Evolutionary conservation across 805 yeast species (phyloP), one percentile per base, ranked within the genome.

Genomic region (Wickerhamomyces sydowiorum): DNA sequence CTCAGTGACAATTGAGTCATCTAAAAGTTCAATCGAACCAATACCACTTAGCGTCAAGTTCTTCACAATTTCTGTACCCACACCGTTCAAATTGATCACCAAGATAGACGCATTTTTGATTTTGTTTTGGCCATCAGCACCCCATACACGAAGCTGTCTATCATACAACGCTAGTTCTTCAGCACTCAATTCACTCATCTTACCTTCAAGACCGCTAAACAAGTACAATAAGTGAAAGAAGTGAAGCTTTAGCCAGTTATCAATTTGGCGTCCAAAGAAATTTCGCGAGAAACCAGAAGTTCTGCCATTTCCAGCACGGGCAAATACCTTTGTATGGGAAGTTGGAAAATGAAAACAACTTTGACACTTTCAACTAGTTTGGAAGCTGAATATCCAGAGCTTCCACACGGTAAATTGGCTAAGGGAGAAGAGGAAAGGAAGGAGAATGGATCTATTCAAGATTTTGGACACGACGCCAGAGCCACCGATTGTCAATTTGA

Each of bases 81-180:
- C 71, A 1, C 87, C 86, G 10, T 90, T 84, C 14, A 88, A 53
- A 47, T 85, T 83, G 37, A 91, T 69, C 34, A 93, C 53, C 36
- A 90, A 65, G 5, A 91, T 71, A 36, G 74, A 75, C 7, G 96
- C 82, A 17, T 80, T 75, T 29, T 93, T 73, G 68, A 91, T 76
- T 35, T 76, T 60, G 32, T 78, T 72, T 60, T 91, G 99, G 4
- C 97, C 95, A 25, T 86, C 95, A 57, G 93, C 70, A 2, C 99
- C 99, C 99, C 99, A 91, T 18, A 91, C 71, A 48, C 99, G 67
- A 48, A 91, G 90, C 63, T 91, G 99, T 45, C 99, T 76, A 62
- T 91, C 99, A 58, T 91, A 91, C 19, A 91, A 72, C 1, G 95
- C 96, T 44, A 90, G 78, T 58, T 90, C 97, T 54, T 89, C 96